phyloP scores from a whole-genome alignment of 148 eudicot genomes.

The Heliamphora exappendiculata region DNA sequence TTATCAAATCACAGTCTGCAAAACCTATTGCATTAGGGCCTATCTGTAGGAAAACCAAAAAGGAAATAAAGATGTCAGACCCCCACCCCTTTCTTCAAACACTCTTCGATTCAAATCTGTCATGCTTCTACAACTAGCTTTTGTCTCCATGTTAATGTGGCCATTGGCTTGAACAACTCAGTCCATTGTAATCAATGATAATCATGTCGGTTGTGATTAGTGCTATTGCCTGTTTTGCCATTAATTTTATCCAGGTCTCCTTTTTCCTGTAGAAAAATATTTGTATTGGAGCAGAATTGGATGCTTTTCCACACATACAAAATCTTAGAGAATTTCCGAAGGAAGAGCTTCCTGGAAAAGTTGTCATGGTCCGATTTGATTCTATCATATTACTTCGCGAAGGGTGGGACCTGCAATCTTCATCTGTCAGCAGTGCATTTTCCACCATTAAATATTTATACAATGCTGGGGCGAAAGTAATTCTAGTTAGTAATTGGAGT shows the following conservation, averaged over 20 bases:
- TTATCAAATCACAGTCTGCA: neutral
- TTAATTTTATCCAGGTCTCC: neutral
- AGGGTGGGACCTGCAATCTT: slow-evolving; percentile 23
- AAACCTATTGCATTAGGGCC: no score
- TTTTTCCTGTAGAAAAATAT: slow-evolving; percentile 26
- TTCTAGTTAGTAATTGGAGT: slow-evolving; percentile 58
- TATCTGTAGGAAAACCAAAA: no score
- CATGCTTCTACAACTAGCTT: neutral
- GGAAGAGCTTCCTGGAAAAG: slow-evolving; percentile 53
- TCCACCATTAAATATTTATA: slow-evolving; percentile 51
- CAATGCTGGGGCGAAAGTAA: slow-evolving; percentile 55
- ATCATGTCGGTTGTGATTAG: neutral
- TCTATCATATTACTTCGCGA: slow-evolving; percentile 38
- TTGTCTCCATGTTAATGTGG: neutral
- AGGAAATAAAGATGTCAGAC: no score
- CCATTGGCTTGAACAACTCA: neutral
- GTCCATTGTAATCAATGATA: neutral
- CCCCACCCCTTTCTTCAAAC: neutral
- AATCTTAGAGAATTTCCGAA: slow-evolving; percentile 52
- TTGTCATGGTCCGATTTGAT: slow-evolving; percentile 77
- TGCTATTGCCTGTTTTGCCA: neutral
- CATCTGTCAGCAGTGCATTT: slow-evolving; percentile 27
- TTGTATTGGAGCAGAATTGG: slow-evolving; percentile 17
- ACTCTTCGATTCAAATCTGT: neutral
- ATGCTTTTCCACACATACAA: slow-evolving; percentile 55